Evolutionary conservation across 2,329 filamentous ascomycete genomes (phyloP).

Genomic region (Clarireedia monteithiana): DNA sequence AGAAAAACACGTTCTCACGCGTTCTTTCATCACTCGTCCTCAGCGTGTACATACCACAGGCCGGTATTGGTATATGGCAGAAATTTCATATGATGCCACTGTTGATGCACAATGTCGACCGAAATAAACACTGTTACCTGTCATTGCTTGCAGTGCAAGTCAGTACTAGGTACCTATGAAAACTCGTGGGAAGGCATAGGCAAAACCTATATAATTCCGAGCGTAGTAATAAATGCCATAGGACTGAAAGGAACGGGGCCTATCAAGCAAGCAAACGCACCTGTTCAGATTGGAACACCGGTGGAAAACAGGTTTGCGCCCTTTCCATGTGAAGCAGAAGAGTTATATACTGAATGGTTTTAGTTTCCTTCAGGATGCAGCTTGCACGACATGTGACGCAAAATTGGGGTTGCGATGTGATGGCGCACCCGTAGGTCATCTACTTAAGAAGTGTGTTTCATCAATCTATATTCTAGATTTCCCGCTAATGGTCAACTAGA

Average conservation of each 20-base stretch:
- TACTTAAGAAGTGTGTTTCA: conserved; percentile 21
- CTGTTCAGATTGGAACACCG: conserved; percentile 16
- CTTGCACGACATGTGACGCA: conserved; percentile 21
- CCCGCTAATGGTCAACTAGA: conserved; percentile 12
- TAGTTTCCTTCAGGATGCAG: conserved; percentile 27
- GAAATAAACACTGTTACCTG: conserved; percentile 1
- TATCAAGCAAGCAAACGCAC: conserved; percentile 16
- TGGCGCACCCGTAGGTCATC: conserved; percentile 24
- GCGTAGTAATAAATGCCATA: conserved; percentile 13
- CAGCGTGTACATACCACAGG: background rate
- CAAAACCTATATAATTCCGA: conserved; percentile 26
- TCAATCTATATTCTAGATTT: background rate
- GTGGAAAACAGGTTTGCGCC: conserved; percentile 23
- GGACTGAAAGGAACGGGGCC: conserved; percentile 23
- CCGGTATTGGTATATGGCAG: too few relatives aligned
- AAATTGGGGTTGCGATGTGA: conserved; percentile 26
- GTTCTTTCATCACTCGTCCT: background rate
- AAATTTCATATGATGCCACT: too few relatives aligned
- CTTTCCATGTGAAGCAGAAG: background rate
- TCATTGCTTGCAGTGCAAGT: conserved; percentile 23
- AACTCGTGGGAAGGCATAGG: conserved; percentile 29
- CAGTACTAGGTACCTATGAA: conserved; percentile 21
- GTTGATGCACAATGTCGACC: background rate
- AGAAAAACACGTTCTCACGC: conserved; percentile 4
- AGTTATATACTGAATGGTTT: background rate